Evolutionary conservation across 495 filamentous ascomycete species (phyloP).

Genomic region (Pyronema omphalodes): DNA sequence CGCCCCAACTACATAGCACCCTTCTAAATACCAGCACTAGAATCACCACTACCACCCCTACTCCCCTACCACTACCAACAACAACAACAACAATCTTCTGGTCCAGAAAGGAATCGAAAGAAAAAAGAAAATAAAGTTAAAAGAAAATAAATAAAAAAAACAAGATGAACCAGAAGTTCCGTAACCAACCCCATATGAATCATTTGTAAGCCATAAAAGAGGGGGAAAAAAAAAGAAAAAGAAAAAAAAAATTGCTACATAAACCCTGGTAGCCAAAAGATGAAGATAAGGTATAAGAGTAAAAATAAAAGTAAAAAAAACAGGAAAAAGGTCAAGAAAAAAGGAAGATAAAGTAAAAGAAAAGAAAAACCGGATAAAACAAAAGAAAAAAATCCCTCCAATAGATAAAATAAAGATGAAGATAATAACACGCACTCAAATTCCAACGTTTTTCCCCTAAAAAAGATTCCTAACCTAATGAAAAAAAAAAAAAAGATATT

Average conservation of each 20-base stretch:
- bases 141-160: not conserved
- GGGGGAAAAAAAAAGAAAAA: no score
- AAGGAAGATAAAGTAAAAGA: not conserved
- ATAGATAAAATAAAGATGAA: no score
- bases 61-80: no score
- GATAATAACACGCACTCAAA: not conserved
- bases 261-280: no score
- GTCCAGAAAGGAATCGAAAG: not conserved
- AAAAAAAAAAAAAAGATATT: no score
- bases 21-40: no score
- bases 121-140: not conserved
- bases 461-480: no score
- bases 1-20: no score
- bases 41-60: no score
- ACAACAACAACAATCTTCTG: no score
- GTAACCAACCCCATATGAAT: not conserved
- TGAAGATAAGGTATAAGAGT: not conserved
- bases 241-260: no score
- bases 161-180: not conserved
- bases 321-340: not conserved
- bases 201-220: not conserved
- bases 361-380: not conserved
- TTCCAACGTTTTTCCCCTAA: no score
- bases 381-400: not conserved
- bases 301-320: not conserved